These are phyloP conservation scores for Leccinum rimulosum DNA, from an alignment of 768 basidiomycete species.

Conservation along the genomic window DNA sequence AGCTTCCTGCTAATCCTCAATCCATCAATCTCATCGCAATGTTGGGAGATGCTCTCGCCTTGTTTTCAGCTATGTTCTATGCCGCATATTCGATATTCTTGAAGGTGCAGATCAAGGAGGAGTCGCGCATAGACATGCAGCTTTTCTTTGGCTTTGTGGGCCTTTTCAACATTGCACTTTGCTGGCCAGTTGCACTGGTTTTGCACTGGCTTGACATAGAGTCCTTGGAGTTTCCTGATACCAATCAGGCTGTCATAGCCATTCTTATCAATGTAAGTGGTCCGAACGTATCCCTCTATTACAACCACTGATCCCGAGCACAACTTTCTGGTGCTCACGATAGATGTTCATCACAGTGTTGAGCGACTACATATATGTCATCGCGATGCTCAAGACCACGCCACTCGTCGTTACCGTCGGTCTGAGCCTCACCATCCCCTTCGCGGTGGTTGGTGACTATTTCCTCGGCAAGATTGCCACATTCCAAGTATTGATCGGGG, in stretches of 20 bases:
- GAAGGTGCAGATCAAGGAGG: conserved; percentile 80
- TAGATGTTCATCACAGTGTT: conserved; percentile 83
- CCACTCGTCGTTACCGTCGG: conserved; percentile 92
- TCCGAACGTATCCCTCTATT: background rate
- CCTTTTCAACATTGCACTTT: conserved; percentile 72
- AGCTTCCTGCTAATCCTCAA: conserved; percentile 8
- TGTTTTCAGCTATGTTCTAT: conserved; percentile 86
- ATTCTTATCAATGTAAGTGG: conserved; percentile 55
- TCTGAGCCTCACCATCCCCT: conserved; percentile 88
- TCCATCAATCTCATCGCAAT: conserved; percentile 28
- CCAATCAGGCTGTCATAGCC: conserved; percentile 44
- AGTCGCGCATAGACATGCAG: conserved; percentile 88
- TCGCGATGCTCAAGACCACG: conserved; percentile 96
- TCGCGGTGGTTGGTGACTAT: conserved; percentile 83
- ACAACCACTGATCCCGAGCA: background rate
- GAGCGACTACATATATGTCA: conserved; percentile 82
- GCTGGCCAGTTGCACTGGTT: conserved; percentile 75
- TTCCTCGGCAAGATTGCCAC: conserved; percentile 57
- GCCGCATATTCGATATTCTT: conserved; percentile 86
- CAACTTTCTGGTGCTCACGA: background rate
- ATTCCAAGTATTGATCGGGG: conserved; percentile 67
- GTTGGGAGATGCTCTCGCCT: conserved; percentile 79
- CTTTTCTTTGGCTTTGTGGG: conserved; percentile 95
- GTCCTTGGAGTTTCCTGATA: conserved; percentile 66
- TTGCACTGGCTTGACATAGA: conserved; percentile 76